Evolutionary conservation across 2,329 filamentous ascomycete species (phyloP), one percentile per base, ranked within the genome.

Genomic region (Paramyrothecium sp.): DNA sequence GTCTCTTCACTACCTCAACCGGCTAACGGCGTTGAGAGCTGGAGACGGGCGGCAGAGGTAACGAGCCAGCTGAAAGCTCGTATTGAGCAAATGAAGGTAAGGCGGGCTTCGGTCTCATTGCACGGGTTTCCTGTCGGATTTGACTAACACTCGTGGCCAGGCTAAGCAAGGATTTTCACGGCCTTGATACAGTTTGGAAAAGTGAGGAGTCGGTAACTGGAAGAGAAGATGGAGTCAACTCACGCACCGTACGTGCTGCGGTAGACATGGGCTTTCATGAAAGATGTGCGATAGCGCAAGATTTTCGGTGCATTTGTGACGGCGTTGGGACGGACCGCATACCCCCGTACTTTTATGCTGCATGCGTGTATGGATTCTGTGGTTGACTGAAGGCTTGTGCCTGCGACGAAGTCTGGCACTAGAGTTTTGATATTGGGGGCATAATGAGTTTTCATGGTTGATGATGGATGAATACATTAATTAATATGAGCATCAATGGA

Each of bases 61-160:
- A 99, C 95, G 55, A 97, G 93, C 74, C 95, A 97, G 73, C 75
- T 99, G 68, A 99, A 98, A 79, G 92, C 94, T 54, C 87, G 95
- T 71, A 99, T 99, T 73, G 95, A 98, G 79, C 90, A 95, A 81
- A 99, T 99, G 95, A 99, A 98, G 83, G 86, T 85, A 67, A 63
- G 76, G 67, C n/a, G 26, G 4, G 26, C 26, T 30, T 30, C 26
- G 26, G 26, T 30, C 26, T 17, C 3, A 47, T 23, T 20, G 16
- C 13, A 12, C 33, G 12, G n/a, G 10, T 10, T 10, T 30, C 5
- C 5, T 30, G 26, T 30, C 5, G 10, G 10, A 4, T 30, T 30
- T 30, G 26, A 30, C 26, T 30, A 10, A 30, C 26, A 61, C 60
- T 51, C 4, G 19, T 17, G 21, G 8, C 2, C 23, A 82, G 79